Percentiles rank a stretch among this genome's conserved stretches.
Conservation (phyloP, 805 yeast species). For the Blastobotrys peoriensis region DNA sequence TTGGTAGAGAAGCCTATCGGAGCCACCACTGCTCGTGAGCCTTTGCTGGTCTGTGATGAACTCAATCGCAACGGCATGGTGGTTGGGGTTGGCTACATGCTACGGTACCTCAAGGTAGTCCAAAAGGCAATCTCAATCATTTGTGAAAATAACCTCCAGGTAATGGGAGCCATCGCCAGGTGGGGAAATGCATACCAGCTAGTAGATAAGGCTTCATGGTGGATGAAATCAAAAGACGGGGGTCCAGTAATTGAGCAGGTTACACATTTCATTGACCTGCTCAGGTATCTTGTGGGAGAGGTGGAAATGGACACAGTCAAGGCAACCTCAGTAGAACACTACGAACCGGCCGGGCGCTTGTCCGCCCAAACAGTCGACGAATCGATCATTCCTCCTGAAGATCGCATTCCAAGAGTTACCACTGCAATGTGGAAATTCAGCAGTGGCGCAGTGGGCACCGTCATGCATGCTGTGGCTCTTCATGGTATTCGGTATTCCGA, state of each 20-base stretch:
- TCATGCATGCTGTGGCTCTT: constrained; percentile 15
- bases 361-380: constrained; percentile 15
- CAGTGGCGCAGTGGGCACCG: constrained; percentile 16
- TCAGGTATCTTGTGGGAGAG: constrained; percentile 17
- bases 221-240: constrained; percentile 17
- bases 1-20: constrained; percentile 19
- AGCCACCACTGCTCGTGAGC: constrained; percentile 13
- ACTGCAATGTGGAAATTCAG: constrained; percentile 17
- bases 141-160: constrained; percentile 13
- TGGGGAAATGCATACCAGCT: constrained; percentile 15
- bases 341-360: constrained; percentile 16
- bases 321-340: constrained; percentile 12
- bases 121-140: constrained; percentile 15
- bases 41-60: constrained; percentile 11
- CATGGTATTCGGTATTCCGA: constrained; percentile 17
- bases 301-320: constrained; percentile 12
- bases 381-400: constrained; percentile 12
- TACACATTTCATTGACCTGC: constrained; percentile 18
- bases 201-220: constrained; percentile 15
- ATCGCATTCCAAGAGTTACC: constrained; percentile 16
- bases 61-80: constrained; percentile 5
- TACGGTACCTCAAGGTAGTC: constrained; percentile 18
- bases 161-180: constrained; percentile 13
- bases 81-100: constrained; percentile 18
- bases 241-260: constrained; percentile 20